Conservation (phyloP, 2,329 filamentous ascomycete species). For the Diaporthe vaccinii region DNA sequence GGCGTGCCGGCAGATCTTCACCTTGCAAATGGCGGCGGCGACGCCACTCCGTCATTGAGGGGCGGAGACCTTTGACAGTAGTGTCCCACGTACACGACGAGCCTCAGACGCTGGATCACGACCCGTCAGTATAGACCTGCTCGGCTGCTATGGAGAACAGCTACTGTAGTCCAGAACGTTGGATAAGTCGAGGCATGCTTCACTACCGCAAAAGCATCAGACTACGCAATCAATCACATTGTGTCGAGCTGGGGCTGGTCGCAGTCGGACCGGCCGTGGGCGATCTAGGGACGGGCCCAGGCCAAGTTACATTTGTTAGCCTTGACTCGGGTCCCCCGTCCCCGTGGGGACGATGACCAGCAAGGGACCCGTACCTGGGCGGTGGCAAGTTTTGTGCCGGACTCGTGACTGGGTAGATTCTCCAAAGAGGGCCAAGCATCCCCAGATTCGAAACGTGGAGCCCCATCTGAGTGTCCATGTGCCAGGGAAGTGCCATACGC, state of each 20-base stretch:
- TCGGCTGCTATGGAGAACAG: background rate
- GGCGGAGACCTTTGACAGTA: background rate
- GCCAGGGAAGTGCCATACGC: slow-evolving; percentile 25
- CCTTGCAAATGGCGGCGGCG: background rate
- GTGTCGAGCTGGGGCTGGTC: background rate
- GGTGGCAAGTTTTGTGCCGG: slow-evolving; percentile 16
- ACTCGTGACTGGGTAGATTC: slow-evolving; percentile 23
- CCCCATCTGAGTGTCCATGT: slow-evolving; percentile 18
- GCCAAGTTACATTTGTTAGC: background rate
- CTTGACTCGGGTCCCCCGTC: slow-evolving; percentile 32
- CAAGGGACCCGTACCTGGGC: background rate
- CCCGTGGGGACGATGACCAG: background rate
- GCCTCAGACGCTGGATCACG: background rate
- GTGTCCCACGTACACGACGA: background rate
- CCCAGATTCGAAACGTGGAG: slow-evolving; percentile 38
- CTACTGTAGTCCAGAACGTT: background rate
- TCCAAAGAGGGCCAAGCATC: slow-evolving; percentile 17
- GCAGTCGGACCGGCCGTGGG: slow-evolving; percentile 15
- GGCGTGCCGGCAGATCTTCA: background rate
- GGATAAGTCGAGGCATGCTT: too few relatives aligned
- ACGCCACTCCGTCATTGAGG: slow-evolving; percentile 18
- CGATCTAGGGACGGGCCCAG: slow-evolving; percentile 11
- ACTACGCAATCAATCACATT: background rate
- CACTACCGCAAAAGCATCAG: background rate
- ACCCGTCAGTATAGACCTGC: background rate